Conservation (phyloP, 345 rosid species). For the Eucalyptus pumila region DNA sequence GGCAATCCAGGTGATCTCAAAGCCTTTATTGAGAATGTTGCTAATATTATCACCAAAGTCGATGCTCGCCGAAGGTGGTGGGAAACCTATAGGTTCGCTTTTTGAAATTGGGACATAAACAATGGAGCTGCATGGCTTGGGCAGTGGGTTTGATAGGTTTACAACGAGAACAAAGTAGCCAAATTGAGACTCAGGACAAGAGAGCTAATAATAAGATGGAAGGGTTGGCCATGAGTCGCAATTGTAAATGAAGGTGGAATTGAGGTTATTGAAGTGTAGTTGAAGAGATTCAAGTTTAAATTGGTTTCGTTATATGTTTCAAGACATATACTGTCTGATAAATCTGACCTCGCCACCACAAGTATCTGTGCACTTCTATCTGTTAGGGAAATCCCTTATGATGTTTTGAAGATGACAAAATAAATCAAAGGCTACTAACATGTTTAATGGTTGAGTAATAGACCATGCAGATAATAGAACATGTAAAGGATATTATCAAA, state of each 20-base stretch:
- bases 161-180: background rate
- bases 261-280: background rate
- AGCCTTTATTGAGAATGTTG: too few species aligned
- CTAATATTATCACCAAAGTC: too few species aligned
- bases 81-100: background rate
- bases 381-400: too few species aligned
- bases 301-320: background rate
- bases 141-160: background rate
- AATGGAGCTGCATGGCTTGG: background rate
- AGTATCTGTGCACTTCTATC: background rate
- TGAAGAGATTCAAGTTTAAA: background rate
- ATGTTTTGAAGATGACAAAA: too few species aligned
- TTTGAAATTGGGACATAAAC: background rate
- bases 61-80: fast-evolving
- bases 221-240: background rate
- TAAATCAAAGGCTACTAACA: too few species aligned
- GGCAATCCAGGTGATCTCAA: too few species aligned
- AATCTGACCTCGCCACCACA: background rate
- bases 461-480: too few species aligned
- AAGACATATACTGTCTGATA: background rate
- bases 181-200: background rate
- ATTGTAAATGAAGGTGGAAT: background rate
- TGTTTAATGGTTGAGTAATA: too few species aligned
- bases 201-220: background rate
- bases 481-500: too few species aligned